Evolutionary conservation across 768 basidiomycete species (phyloP), one percentile per base, ranked within the genome.

Genomic region (Trametes villosa): DNA sequence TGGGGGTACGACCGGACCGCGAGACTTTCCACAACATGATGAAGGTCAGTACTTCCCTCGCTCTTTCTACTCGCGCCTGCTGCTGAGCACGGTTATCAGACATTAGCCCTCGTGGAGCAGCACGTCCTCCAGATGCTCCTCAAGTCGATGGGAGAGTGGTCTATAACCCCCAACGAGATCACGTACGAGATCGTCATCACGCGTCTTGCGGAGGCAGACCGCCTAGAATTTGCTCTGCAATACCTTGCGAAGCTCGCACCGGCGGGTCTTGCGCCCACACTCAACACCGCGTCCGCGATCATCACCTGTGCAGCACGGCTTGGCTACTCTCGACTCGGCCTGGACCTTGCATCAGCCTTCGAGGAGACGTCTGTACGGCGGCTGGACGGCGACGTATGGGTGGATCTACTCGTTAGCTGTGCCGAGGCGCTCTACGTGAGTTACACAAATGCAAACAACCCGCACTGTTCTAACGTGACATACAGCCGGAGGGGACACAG

Each of bases 341-440:
- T 92, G 47, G 92, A 94, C 53, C 69, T 95, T 15, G 86, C 87
- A 0, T 72, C 77, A 3, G 75, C 80, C 61, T 91, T 83, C 53
- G 92, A 94, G 66, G 66, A 72, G 38, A 68, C 76, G 6, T 81
- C 85, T 4, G 73, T 81, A 29, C 81, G 87, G 34, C 79, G 77
- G 63, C 67, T 94, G 29, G 80, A 81, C 3, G 72, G 76, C 20
- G 72, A 74, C 7, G 76, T 80, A 1, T 96, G 92, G 93, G 74
- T 87, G 51, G 75, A 81, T 2, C 87, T 89, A 66, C 79, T 96
- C 42, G 71, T 79, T 17, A 77, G 88, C 9, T 86, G 89, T 29
- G 86, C 89, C 0, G 82, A 86, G 22, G 73, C 73, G 41, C 77
- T 88, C 40, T 91, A 86, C 73, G 94, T 96, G 67, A 67, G 92